Conservation (phyloP, 495 filamentous ascomycete species). For the Aspergillus ostianus region DNA sequence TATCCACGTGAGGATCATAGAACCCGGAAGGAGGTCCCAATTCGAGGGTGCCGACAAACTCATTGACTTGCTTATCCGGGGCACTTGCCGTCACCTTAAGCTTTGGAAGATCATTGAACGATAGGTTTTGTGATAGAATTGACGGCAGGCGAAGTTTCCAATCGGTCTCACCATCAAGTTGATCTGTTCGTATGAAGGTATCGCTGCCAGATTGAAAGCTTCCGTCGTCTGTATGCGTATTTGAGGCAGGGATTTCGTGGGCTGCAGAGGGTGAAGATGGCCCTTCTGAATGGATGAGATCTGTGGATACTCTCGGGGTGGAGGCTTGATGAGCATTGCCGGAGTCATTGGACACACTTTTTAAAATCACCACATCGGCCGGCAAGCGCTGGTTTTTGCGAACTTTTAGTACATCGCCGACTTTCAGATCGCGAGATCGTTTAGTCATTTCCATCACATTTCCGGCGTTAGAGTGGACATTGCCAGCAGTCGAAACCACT, state of each 20-base stretch:
- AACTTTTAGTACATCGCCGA: conserved; percentile 91
- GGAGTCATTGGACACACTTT: conserved; percentile 70
- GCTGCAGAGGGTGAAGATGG: conserved; percentile 11
- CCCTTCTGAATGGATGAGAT: conserved; percentile 25
- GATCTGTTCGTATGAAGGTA: conserved; percentile 96
- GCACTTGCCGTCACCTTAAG: conserved; percentile 80
- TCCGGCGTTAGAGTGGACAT: conserved; percentile 4
- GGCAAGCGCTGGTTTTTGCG: conserved; percentile 88
- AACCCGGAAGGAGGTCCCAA: conserved; percentile 42
- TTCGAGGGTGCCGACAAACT: conserved; percentile 85
- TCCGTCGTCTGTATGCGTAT: conserved; percentile 11
- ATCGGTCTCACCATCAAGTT: conserved; percentile 97
- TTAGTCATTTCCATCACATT: conserved; percentile 60
- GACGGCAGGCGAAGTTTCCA: conserved; percentile 95
- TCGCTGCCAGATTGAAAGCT: conserved; percentile 58
- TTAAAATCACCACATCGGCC: conserved; percentile 90
- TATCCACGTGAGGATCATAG: conserved; percentile 45
- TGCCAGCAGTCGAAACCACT: conserved; percentile 14
- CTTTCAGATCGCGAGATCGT: conserved; percentile 84
- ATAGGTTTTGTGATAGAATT: conserved; percentile 71
- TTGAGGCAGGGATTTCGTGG: conserved; percentile 9
- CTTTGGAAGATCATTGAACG: conserved; percentile 64
- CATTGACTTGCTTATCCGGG: conserved; percentile 88
- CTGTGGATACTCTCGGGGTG: conserved; percentile 18
- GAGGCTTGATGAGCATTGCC: conserved; percentile 21